Evolutionary conservation across 1,139 yeast species (phyloP).

Genomic region (Zygosaccharomyces pseudobailii): DNA sequence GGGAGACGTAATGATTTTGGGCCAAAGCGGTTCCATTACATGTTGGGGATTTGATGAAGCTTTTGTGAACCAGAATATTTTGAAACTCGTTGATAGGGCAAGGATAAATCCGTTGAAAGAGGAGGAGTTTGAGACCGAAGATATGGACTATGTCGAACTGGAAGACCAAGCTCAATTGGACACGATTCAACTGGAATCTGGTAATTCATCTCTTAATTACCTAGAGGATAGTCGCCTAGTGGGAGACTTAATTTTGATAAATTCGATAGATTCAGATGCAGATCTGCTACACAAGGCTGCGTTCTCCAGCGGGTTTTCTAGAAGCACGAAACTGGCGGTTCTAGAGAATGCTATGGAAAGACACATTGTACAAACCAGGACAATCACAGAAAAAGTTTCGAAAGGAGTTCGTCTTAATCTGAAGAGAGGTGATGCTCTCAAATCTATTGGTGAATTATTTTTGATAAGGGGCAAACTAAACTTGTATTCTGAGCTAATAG

Average conservation of each 20-base stretch:
- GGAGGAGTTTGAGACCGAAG: conserved; percentile 64
- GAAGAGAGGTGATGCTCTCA: conserved; percentile 59
- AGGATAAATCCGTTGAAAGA: conserved; percentile 44
- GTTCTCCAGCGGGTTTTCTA: conserved; percentile 78
- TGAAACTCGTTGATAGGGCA: conserved; percentile 45
- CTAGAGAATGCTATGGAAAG: conserved; percentile 68
- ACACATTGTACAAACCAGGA: conserved; percentile 57
- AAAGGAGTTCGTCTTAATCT: conserved; percentile 55
- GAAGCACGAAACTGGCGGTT: conserved; percentile 80
- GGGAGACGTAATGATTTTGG: conserved; percentile 56
- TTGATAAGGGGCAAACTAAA: conserved; percentile 76
- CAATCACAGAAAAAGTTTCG: conserved; percentile 61
- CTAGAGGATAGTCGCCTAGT: conserved; percentile 38
- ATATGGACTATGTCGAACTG: conserved; percentile 77
- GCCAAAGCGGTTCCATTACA: conserved; percentile 65
- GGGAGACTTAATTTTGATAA: conserved; percentile 66
- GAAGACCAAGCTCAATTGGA: conserved; percentile 15
- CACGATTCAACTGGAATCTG: conserved; percentile 5
- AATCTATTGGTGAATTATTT: conserved; percentile 68
- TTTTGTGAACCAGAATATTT: conserved; percentile 38
- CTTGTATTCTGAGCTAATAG: conserved; percentile 82
- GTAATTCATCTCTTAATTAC: conserved; percentile 3
- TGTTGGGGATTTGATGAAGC: conserved; percentile 74
- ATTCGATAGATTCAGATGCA: conserved; percentile 44
- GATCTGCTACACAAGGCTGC: conserved; percentile 76